Percentiles rank a stretch among this genome's conserved stretches.
Conservation (phyloP, 164 flowering plant genomes). For the Paratinospora sagittata region DNA sequence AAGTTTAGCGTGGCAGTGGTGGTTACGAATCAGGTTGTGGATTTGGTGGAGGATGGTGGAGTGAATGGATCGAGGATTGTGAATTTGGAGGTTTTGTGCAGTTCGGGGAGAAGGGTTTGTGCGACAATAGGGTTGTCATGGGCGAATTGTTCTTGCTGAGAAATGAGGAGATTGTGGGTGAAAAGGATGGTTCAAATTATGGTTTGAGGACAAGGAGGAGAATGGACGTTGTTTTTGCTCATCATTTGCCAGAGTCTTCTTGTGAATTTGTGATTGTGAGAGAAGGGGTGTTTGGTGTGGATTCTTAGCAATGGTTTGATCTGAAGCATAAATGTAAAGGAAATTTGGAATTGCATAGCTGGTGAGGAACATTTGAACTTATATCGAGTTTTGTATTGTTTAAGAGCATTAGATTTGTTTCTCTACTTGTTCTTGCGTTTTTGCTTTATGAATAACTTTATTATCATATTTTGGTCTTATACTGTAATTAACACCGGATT, state of each 20-base stretch:
- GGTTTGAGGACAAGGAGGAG: conserved; percentile 36
- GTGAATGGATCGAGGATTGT: conserved; percentile 46
- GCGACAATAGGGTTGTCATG: conserved; percentile 80
- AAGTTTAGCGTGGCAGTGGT: conserved; percentile 64
- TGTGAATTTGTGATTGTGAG: conserved; percentile 60
- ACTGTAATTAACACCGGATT: too few relatives aligned
- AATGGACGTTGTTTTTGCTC: conserved; percentile 74
- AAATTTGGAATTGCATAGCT: background rate
- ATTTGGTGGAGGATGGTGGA: conserved; percentile 43
- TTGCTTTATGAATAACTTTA: too few relatives aligned
- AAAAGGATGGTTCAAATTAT: conserved; percentile 9
- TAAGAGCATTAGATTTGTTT: background rate
- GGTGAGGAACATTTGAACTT: background rate
- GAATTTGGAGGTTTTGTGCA: conserved; percentile 40
- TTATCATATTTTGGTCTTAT: too few relatives aligned
- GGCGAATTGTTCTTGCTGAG: conserved; percentile 83
- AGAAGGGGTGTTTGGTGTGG: conserved; percentile 73
- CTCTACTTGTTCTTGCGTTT: background rate
- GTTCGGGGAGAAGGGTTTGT: conserved; percentile 74
- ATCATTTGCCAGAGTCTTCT: conserved; percentile 66
- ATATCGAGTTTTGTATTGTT: background rate
- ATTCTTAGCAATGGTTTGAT: conserved; percentile 2
- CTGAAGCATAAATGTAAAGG: background rate
- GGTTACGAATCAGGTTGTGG: conserved; percentile 81
- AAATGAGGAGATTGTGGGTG: conserved; percentile 31